Evolutionary conservation across 345 rosid genomes (phyloP), one percentile per base, ranked within the genome.

Genomic region (Atalantia buxifolia): DNA sequence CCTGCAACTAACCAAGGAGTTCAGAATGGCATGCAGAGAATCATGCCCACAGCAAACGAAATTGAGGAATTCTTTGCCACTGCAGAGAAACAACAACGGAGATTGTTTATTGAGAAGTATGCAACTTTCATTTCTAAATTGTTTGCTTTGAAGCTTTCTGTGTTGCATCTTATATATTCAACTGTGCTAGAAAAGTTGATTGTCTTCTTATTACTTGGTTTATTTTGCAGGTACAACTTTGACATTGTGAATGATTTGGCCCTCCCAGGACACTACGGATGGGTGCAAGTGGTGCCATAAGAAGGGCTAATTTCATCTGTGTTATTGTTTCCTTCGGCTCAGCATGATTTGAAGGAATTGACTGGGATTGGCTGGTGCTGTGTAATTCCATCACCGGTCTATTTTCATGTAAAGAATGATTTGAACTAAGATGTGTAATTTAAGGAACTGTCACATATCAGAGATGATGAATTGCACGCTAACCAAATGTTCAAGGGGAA

Each of bases 241-340:
- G 98, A 95, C 80, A 62, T 90, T 12, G 84, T 79, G 75, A 92
- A 85, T 56, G 98, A 90, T 35, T 25, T 77, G 71, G 98, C 98
- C 25, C 88, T 93, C n/a, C 87, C 92, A 0, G 98, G 98, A 35
- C 91, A 90, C 27, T 93, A 87, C 36, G 93, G 90, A 36, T 93
- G 98, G 98, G 89, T 81, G 72, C 89, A 86, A 88, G 77, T 87
- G 77, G 19, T 55, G 73, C 94, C 89, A 30, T 89, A 84, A 88
- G 71, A 30, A 40, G 76, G 19, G 42, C 28, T 30, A 13, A 18
- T 9, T 21, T 19, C 33, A 28, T 6, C 40, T 69, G 67, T 28
- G 33, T 36, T 69, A 69, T 45, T 3, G 18, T 28, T 27, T 30
- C 79, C 85, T 56, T 67, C 76, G 42, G 69, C 72, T 53, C 57